These are phyloP conservation scores for Plasmodium gallinaceum DNA, from an alignment of 169 alveolate species.

Conservation along the genomic window DNA sequence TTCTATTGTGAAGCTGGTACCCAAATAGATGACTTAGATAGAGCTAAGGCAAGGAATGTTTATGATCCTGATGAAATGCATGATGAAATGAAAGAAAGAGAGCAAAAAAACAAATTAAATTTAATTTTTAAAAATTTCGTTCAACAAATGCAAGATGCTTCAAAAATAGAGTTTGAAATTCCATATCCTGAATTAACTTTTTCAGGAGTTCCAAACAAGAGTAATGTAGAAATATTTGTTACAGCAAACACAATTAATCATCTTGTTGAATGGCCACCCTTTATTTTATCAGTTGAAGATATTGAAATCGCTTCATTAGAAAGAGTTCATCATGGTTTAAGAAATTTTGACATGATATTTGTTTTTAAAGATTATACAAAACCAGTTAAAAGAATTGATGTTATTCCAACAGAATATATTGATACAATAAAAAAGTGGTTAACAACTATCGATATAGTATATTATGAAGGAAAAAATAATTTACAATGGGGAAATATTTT, in stretches of 20 bases:
- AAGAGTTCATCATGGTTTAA: slow-evolving; percentile 96
- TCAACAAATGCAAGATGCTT: slow-evolving; percentile 81
- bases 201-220: slow-evolving; percentile 96
- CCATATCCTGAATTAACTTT: slow-evolving; percentile 93
- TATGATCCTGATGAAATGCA: slow-evolving; percentile 97
- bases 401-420: slow-evolving; percentile 95
- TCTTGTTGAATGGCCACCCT: slow-evolving; percentile 97
- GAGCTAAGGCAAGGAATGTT: slow-evolving; percentile 90
- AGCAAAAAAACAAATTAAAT: slow-evolving; percentile 92
- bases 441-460: slow-evolving; percentile 91
- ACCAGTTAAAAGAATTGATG: slow-evolving; percentile 94
- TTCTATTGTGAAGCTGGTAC: slow-evolving; percentile 97
- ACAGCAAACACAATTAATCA: slow-evolving; percentile 96
- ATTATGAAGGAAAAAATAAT: slow-evolving; percentile 94
- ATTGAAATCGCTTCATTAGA: slow-evolving; percentile 97
- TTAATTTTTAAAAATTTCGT: slow-evolving; percentile 93
- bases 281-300: slow-evolving; percentile 95
- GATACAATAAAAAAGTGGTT: slow-evolving; percentile 95
- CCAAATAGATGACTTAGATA: slow-evolving; percentile 96
- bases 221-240: slow-evolving; percentile 95
- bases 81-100: slow-evolving; percentile 97
- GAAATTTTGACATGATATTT: slow-evolving; percentile 97
- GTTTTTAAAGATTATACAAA: slow-evolving; percentile 94
- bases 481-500: slow-evolving; percentile 92
- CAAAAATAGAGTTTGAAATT: slow-evolving; percentile 80